These are phyloP conservation scores for Thelonectria discophora DNA, from an alignment of 2,329 filamentous ascomycete genomes.

Conservation along the genomic window DNA sequence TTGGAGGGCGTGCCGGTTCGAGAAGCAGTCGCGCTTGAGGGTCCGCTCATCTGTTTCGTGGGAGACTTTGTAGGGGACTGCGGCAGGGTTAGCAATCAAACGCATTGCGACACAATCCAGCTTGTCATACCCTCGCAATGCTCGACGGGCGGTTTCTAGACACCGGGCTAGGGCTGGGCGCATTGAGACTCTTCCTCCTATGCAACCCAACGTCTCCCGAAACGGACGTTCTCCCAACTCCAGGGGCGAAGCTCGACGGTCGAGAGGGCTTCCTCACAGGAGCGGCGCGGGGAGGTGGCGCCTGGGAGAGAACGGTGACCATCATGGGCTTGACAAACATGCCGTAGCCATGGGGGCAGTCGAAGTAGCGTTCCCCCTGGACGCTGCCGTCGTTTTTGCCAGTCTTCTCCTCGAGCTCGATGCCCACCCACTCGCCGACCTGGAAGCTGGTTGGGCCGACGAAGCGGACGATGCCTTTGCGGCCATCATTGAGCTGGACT, in stretches of 20 bases:
- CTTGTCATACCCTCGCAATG: conserved; percentile 61
- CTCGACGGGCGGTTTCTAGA: conserved; percentile 66
- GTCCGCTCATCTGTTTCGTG: conserved; percentile 72
- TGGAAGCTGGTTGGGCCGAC: conserved; percentile 83
- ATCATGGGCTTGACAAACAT: conserved; percentile 87
- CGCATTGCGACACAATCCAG: background rate
- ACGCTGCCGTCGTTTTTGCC: conserved; percentile 97
- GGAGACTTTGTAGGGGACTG: conserved; percentile 83
- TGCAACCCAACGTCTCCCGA: conserved; percentile 61
- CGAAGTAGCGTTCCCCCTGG: conserved; percentile 87
- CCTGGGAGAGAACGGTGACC: conserved; percentile 66
- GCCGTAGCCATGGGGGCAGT: conserved; percentile 77
- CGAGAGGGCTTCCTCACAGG: conserved; percentile 53
- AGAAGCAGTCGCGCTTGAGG: conserved; percentile 67
- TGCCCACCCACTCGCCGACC: conserved; percentile 84
- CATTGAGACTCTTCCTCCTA: conserved; percentile 75
- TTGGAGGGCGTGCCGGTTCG: conserved; percentile 73
- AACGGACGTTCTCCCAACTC: conserved; percentile 51
- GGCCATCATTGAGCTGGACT: conserved; percentile 81
- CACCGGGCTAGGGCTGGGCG: conserved; percentile 76
- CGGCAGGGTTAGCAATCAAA: conserved; percentile 30
- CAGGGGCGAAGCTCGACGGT: conserved; percentile 60
- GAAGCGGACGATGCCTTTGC: conserved; percentile 81
- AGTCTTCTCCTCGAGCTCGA: conserved; percentile 81
- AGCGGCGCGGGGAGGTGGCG: conserved; percentile 51